Evolutionary conservation across 305 asterid species (phyloP).

Genomic region (Fraxinus ornus): DNA sequence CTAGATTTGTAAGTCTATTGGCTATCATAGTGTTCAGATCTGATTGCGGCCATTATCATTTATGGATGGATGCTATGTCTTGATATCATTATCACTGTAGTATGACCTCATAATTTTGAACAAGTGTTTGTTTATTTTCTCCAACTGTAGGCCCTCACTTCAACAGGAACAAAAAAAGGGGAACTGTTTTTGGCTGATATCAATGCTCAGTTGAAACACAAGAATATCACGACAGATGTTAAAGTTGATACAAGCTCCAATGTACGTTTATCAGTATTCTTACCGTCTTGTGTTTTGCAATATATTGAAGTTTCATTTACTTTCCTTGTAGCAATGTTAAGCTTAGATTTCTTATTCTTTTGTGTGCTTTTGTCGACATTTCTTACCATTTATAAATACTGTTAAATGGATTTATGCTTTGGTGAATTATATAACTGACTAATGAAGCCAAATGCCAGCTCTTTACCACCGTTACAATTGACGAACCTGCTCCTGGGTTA

Average conservation of each 20-base stretch:
- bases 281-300: not conserved
- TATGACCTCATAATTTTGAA: not conserved
- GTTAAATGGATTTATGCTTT: not conserved
- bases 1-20: not conserved
- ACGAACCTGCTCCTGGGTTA: conserved; percentile 21
- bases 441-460: conserved; percentile 4
- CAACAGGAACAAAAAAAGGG: not conserved
- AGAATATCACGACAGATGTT: not conserved
- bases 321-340: not conserved
- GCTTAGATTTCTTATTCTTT: not conserved
- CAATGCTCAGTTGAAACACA: not conserved
- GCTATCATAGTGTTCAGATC: not conserved
- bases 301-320: not conserved
- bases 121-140: not conserved
- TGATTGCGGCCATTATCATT: not conserved
- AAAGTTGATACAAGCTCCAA: not conserved
- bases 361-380: not conserved
- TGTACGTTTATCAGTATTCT: not conserved
- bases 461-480: conserved; percentile 18
- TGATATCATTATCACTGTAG: not conserved
- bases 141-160: not conserved
- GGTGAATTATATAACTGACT: not conserved
- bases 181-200: not conserved
- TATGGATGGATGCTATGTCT: not conserved
- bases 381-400: not conserved